These are phyloP conservation scores for Raddia distichophylla DNA, from an alignment of 176 grass and related monocot genomes.

Conservation along the genomic window DNA sequence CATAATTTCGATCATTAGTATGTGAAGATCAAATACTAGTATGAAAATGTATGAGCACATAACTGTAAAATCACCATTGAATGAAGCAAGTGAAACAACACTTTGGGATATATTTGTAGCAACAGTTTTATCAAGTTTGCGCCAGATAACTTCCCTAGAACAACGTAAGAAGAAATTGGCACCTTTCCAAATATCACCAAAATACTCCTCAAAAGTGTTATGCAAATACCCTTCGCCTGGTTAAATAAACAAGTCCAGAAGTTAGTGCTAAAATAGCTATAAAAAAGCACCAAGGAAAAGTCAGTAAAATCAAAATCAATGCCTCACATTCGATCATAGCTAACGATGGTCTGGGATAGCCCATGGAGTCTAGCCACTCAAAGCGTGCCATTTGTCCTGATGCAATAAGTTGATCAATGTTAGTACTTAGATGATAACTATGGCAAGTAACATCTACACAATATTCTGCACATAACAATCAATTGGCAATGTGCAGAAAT, in stretches of 20 bases:
- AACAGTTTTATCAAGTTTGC: neutral
- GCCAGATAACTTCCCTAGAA: neutral
- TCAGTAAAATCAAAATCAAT: conserved; percentile 7
- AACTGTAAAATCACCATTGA: conserved; percentile 23
- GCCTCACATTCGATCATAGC: neutral
- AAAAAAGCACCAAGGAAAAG: neutral
- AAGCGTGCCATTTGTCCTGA: neutral
- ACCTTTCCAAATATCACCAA: conserved; percentile 34
- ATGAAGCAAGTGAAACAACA: conserved; percentile 45
- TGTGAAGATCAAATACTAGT: neutral
- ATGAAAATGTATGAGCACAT: neutral
- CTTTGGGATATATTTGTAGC: neutral
- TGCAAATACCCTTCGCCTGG: conserved; percentile 20
- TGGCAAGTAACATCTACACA: neutral
- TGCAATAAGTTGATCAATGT: neutral
- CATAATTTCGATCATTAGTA: neutral
- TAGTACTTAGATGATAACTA: conserved; percentile 3
- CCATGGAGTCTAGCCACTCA: neutral
- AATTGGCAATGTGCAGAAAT: neutral
- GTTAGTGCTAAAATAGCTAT: neutral
- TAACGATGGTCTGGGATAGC: conserved; percentile 36
- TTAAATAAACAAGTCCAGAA: conserved; percentile 6
- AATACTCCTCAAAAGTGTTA: conserved; percentile 27
- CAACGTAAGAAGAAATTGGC: neutral
- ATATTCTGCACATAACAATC: neutral